Base-by-base conservation (phyloP, 1,284 basidiomycete species). In the Anthracocystis walkeri region DNA sequence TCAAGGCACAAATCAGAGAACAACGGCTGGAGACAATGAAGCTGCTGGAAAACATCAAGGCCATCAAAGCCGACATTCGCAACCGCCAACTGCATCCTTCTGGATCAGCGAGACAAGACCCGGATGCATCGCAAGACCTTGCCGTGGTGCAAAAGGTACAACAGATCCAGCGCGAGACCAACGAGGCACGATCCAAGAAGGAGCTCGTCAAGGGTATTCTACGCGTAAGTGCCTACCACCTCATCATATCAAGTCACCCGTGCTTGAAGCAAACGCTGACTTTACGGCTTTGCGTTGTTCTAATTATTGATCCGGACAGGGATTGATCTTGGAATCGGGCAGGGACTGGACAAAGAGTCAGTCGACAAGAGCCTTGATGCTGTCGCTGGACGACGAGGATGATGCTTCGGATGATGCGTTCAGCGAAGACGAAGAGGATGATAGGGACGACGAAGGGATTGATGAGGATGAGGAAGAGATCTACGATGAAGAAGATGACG, bases 181-280 rank as follows among this genome's bases (percentile, higher is more conserved):
- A 58, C 41, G 75, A 77, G 52, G 64, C 70, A 11, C 46, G 65
- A n/a, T 65, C 62, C 7, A 77, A 77, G 45, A 68, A 69, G 58
- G 69, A 77, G 57, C 63, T 77, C 41, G 75, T 77, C 44, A 77
- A 72, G 33, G 75, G 75, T 3, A 68, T 77, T 48, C 45, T 72
- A 4, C 57, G 74, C 21, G 73, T 75, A 65, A 70, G 72, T 75
- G 21, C 31, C 31, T 33, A 33, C 10, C 31, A 33, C 31, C 31
- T 33, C 31, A 20, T 21, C 42, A 45, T 45, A 11, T 10, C 42
- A 45, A 23, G 21, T 23, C 42, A 6, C 18, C 21, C 31, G 29
- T 40, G 35, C 18, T 27, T 16, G n/a, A 10, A 4, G 29, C 3
- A 23, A 18, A 20, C 6, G 33, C 65, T 54, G 16, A 54, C 46